Conservation (phyloP, 768 basidiomycete species). For the Trametes cingulata region DNA sequence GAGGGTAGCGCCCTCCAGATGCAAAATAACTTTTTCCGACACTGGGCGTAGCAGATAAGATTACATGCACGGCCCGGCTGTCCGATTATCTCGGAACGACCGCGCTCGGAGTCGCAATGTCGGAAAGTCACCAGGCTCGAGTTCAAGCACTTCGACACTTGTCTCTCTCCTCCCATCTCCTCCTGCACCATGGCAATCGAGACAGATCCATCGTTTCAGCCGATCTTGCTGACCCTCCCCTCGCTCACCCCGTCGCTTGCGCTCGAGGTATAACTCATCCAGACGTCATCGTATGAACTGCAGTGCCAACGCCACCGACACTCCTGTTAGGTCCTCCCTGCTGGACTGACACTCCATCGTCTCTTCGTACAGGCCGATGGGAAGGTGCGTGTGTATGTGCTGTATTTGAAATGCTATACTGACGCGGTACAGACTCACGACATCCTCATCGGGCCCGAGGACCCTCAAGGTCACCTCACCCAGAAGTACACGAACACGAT, state of each 20-base stretch:
- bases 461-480: slow-evolving; percentile 53
- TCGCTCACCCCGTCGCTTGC: slow-evolving; percentile 58
- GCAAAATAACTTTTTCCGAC: no score
- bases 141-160: background rate
- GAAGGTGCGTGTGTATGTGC: slow-evolving; percentile 42
- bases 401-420: background rate
- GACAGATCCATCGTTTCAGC: slow-evolving; percentile 39
- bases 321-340: slow-evolving; percentile 54
- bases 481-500: slow-evolving; percentile 75
- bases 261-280: slow-evolving; percentile 49
- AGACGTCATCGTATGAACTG: background rate
- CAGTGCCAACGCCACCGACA: slow-evolving; percentile 11
- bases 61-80: background rate
- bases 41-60: slow-evolving; percentile 5
- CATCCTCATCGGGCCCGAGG: slow-evolving; percentile 72
- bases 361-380: slow-evolving; percentile 67
- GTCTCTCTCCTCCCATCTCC: background rate
- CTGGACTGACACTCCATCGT: slow-evolving; percentile 69
- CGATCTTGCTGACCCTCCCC: slow-evolving; percentile 55
- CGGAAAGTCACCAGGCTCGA: background rate
- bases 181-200: slow-evolving; percentile 4
- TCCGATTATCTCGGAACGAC: background rate
- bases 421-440: slow-evolving; percentile 59
- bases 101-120: background rate
- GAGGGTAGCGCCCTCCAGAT: no score